phyloP scores from a whole-genome alignment of 495 filamentous ascomycete species.

The Penicillium manginii region DNA sequence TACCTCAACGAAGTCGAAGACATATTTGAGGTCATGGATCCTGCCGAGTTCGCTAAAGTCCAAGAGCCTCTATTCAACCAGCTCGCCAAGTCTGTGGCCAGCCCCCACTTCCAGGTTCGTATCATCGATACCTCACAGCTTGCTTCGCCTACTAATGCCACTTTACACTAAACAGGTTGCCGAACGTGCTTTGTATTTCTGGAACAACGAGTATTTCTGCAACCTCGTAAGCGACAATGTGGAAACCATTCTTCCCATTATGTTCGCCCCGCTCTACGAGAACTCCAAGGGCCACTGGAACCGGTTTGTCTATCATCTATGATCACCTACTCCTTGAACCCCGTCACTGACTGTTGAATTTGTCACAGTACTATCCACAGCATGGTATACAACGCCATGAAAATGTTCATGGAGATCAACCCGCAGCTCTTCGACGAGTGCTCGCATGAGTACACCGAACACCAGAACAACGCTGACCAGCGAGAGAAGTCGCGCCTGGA shows the following conservation, averaged over 20 bases:
- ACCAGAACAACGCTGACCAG: slow-evolving; percentile 84
- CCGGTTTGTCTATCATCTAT: slow-evolving; percentile 59
- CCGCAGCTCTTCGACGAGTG: slow-evolving; percentile 98
- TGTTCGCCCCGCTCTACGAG: slow-evolving; percentile 98
- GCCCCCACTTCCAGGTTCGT: slow-evolving; percentile 92
- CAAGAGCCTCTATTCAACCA: slow-evolving; percentile 97
- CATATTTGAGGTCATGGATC: slow-evolving; percentile 99
- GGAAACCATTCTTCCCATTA: slow-evolving; percentile 96
- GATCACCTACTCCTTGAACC: neutral
- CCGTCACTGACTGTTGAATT: slow-evolving; percentile 19
- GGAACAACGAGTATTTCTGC: slow-evolving; percentile 99
- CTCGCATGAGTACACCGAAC: slow-evolving; percentile 96
- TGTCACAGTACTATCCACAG: slow-evolving; percentile 88
- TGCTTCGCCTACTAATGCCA: neutral
- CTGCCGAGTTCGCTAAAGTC: slow-evolving; percentile 96
- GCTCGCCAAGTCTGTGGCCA: slow-evolving; percentile 95
- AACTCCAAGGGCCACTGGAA: slow-evolving; percentile 99
- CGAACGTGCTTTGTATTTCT: slow-evolving; percentile 97
- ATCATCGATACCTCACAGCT: neutral
- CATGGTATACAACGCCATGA: slow-evolving; percentile 99
- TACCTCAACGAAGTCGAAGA: slow-evolving; percentile 99
- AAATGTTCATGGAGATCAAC: slow-evolving; percentile 99
- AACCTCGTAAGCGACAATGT: slow-evolving; percentile 99
- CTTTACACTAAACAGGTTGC: slow-evolving; percentile 64
- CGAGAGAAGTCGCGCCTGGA: slow-evolving; percentile 74